Percentiles rank a stretch among this genome's conserved stretches.
These are phyloP conservation scores for Huntiella moniliformis DNA, from an alignment of 2,329 filamentous ascomycete species.

Conservation along the genomic window DNA sequence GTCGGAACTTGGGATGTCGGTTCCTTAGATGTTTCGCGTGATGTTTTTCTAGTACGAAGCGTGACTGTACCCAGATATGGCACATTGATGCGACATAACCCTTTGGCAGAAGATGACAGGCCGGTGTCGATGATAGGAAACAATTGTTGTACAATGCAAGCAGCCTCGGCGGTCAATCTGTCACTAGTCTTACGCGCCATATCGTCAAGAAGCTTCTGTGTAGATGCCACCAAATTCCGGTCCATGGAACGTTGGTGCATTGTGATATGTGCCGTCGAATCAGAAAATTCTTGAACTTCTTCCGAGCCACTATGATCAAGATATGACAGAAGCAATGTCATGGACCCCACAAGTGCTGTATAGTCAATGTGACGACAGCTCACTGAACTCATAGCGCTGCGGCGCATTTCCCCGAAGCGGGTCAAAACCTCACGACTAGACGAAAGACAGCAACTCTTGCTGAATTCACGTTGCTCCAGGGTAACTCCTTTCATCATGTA, in stretches of 20 bases:
- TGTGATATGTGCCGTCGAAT: background rate
- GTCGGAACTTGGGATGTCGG: background rate
- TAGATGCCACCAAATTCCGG: conserved; percentile 20
- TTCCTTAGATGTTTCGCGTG: background rate
- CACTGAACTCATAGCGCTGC: conserved; percentile 21
- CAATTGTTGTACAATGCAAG: conserved; percentile 25
- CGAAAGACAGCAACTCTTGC: conserved; percentile 26
- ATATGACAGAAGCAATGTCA: conserved; percentile 32
- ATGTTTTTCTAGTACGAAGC: conserved; percentile 18
- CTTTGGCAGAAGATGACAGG: conserved; percentile 9
- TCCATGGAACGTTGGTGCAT: conserved; percentile 20
- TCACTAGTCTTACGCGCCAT: conserved; percentile 23
- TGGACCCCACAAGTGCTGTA: conserved; percentile 30
- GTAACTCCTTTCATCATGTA: conserved; percentile 28
- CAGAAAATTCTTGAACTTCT: conserved; percentile 2
- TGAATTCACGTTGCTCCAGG: conserved; percentile 26
- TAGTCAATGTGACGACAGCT: conserved; percentile 33
- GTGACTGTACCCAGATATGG: conserved; percentile 30
- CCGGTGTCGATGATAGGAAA: conserved; percentile 23
- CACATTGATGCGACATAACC: conserved; percentile 22
- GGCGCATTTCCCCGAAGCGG: conserved; percentile 29
- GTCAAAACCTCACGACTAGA: conserved; percentile 32
- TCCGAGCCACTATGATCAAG: conserved; percentile 19
- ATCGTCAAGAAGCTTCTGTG: conserved; percentile 21
- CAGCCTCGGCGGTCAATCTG: conserved; percentile 23